Conservation (phyloP, 805 yeast species). For the Metschnikowia chrysomelidarum region DNA sequence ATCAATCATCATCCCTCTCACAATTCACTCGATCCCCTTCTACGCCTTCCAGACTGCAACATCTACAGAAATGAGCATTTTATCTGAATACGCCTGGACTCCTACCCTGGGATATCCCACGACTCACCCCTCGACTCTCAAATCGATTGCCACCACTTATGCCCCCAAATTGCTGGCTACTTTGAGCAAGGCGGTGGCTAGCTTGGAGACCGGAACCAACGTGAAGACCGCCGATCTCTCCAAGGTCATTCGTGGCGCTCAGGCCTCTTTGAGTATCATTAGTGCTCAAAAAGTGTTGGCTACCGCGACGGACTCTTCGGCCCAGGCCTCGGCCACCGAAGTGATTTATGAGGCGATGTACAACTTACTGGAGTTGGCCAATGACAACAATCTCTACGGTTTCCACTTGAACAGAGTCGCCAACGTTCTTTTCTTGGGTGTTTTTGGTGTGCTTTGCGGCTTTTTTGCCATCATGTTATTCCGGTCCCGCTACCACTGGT, state of each 20-base stretch:
- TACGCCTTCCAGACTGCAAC: too few species aligned
- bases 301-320: constrained; percentile 33
- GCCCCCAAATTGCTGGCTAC: constrained; percentile 22
- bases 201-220: constrained; percentile 21
- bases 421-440: constrained; percentile 30
- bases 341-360: constrained; percentile 18
- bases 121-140: constrained; percentile 29
- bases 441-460: constrained; percentile 26
- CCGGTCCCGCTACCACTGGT: constrained; percentile 40
- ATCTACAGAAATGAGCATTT: constrained; percentile 5
- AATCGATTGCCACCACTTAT: constrained; percentile 25
- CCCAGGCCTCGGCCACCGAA: constrained; percentile 29
- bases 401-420: constrained; percentile 27
- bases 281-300: constrained; percentile 35
- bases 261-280: constrained; percentile 35
- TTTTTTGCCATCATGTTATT: constrained; percentile 27
- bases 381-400: constrained; percentile 20
- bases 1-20: too few species aligned
- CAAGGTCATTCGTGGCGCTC: constrained; percentile 30
- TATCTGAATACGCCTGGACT: constrained; percentile 12
- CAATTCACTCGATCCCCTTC: too few species aligned
- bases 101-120: constrained; percentile 19
- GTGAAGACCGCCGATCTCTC: constrained; percentile 21
- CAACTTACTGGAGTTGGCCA: neutral
- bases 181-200: constrained; percentile 7